Evolutionary conservation across 495 filamentous ascomycete species (phyloP).

Genomic region (Aspergillus cavernicola): DNA sequence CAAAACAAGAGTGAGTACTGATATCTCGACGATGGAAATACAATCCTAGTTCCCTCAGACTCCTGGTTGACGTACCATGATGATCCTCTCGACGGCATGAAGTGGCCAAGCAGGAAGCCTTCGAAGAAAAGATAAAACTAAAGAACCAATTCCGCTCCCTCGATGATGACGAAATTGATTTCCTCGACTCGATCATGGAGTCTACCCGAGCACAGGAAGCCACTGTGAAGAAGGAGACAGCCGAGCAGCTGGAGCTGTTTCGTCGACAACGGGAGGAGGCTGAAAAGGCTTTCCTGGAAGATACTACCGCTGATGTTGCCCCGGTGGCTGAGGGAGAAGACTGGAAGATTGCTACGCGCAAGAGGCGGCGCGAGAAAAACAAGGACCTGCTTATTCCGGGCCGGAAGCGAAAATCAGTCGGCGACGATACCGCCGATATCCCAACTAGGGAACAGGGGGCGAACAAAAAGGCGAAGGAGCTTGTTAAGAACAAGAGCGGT

Average conservation of each 20-base stretch:
- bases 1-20: constrained; percentile 80
- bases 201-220: constrained; percentile 68
- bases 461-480: constrained; percentile 5
- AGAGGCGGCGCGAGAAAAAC: constrained; percentile 56
- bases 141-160: constrained; percentile 93
- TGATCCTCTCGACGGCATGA: constrained; percentile 23
- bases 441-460: constrained; percentile 15
- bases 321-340: constrained; percentile 42
- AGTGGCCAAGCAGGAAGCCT: constrained; percentile 95
- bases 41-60: background rate
- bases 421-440: constrained; percentile 11
- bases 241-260: constrained; percentile 68
- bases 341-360: constrained; percentile 53
- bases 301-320: constrained; percentile 30
- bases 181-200: constrained; percentile 74
- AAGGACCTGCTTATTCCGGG: constrained; percentile 53
- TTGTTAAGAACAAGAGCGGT: constrained; percentile 1
- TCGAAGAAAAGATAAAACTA: constrained; percentile 82
- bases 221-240: constrained; percentile 67
- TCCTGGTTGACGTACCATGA: constrained; percentile 53
- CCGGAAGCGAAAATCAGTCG: constrained; percentile 52
- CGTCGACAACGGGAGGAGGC: constrained; percentile 64
- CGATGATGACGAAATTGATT: constrained; percentile 92
- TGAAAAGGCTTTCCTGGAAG: constrained; percentile 48
- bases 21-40: background rate